Base-by-base conservation (phyloP, 192 early-diverging fungal species). In the Fimicolochytrium jonesii region DNA sequence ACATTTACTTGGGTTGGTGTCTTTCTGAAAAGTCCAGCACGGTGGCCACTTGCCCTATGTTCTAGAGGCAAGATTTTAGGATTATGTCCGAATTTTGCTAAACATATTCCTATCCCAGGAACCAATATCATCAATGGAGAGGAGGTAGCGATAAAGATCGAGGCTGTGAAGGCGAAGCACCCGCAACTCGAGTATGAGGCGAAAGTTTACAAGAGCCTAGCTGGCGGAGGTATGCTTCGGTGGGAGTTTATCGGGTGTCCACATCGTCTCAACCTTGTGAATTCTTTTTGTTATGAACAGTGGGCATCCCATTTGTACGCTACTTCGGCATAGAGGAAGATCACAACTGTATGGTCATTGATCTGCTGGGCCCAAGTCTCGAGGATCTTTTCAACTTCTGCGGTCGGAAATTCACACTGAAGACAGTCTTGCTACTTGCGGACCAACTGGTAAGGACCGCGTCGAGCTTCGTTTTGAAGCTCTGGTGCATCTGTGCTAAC, bases 141-240 rank as follows among this genome's bases (percentile, higher is more conserved):
- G 68, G 92, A 98, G 70, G 92, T 99, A 10, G 97, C 95, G 39
- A 92, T 97, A 75, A 99, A 99, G 76, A 81, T 99, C 31, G 97
- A 99, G 78, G 84, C 87, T 17, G 84, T 91, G 45, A 90, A 90
- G 76, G 92, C 95, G 29, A 90, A 91, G 69, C 95, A 99, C 63
- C 93, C 93, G 47, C 95, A 97, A 70, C 79, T 99, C 9, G 95
- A 97, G 74, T 98, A 97, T 72, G 97, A 99, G 68, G 87, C 93
- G 33, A 86, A 88, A 69, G 93, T 99, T 23, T 98, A 98, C 82
- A 93, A 92, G 70, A 78, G 90, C 15, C 80, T 99, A 50, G 90
- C 92, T 6, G 93, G 94, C 37, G 94, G 93, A 7, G 80, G 80
- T 82, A 67, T 22, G 68, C 68, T 29, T 10, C 2, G 32, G 15